phyloP scores from a whole-genome alignment of 225 moss, liverwort and hornwort species.

The Polytrichum commune region DNA sequence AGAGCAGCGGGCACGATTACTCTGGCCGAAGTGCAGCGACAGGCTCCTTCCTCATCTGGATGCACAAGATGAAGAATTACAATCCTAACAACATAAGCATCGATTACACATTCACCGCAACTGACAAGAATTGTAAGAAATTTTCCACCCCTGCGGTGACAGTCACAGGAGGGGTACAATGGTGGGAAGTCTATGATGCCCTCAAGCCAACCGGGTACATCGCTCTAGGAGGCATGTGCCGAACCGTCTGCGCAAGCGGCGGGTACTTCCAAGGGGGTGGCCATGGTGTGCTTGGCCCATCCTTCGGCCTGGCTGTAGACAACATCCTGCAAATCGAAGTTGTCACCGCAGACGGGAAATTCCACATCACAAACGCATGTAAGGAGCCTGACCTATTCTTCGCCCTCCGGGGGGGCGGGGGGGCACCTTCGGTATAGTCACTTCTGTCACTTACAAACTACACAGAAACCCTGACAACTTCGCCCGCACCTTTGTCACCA shows the following conservation, averaged over 20 bases:
- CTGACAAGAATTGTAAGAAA: not conserved
- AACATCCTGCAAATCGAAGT: constrained; percentile 7
- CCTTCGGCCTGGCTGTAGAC: constrained; percentile 8
- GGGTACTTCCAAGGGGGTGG: constrained; percentile 16
- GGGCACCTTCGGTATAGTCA: constrained; percentile 6
- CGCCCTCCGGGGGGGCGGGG: constrained; percentile 12
- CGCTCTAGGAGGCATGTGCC: constrained; percentile 27
- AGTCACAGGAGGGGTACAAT: constrained; percentile 27
- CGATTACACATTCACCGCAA: not conserved
- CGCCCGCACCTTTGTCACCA: not conserved
- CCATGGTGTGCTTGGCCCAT: constrained; percentile 2
- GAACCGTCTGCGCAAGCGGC: constrained; percentile 29
- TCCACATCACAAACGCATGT: not conserved
- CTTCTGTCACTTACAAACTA: constrained; percentile 1
- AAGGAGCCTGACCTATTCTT: constrained; percentile 7
- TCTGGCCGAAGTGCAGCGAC: constrained; percentile 3
- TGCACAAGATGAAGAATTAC: constrained; percentile 11
- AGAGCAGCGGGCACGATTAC: constrained; percentile 8
- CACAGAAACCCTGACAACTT: not conserved
- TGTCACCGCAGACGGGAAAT: constrained; percentile 6
- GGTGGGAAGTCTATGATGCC: constrained; percentile 43
- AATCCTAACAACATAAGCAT: not conserved
- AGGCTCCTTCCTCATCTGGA: constrained; percentile 6
- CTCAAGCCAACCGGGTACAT: constrained; percentile 22
- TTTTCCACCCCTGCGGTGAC: constrained; percentile 18